Conservation (phyloP, 208 protist species). For the Trypanosomatidae sp. region DNA sequence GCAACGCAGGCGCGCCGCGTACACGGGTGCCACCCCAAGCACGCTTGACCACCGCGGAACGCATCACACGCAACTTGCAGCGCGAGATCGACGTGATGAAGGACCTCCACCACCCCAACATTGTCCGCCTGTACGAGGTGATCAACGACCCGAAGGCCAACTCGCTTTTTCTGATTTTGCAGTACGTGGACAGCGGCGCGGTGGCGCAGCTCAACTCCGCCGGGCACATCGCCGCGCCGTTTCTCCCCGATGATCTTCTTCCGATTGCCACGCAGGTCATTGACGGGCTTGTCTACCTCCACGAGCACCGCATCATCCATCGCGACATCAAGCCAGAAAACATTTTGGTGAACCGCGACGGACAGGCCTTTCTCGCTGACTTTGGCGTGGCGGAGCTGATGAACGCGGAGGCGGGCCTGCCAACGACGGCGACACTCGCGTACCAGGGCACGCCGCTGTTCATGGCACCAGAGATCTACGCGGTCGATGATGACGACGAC, state of each 20-base stretch:
- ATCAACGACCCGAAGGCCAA: conserved; percentile 94
- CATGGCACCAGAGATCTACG: conserved; percentile 77
- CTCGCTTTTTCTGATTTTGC: conserved; percentile 92
- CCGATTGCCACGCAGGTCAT: conserved; percentile 56
- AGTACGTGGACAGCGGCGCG: conserved; percentile 85
- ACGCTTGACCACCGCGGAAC: conserved; percentile 30
- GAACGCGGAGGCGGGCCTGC: conserved; percentile 36
- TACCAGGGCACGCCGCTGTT: conserved; percentile 79
- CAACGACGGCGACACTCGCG: conserved; percentile 45
- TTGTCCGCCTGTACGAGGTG: conserved; percentile 95
- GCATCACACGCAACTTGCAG: conserved; percentile 43
- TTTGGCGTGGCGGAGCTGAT: conserved; percentile 86
- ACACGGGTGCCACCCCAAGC: neutral
- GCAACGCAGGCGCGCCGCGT: neutral
- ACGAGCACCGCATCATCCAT: conserved; percentile 74
- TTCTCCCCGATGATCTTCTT: conserved; percentile 36
- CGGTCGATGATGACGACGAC: conserved; percentile 10
- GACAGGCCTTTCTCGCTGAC: conserved; percentile 73
- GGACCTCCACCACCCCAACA: conserved; percentile 94
- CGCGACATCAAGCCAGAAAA: conserved; percentile 91
- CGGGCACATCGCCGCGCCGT: conserved; percentile 39
- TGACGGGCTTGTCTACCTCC: conserved; percentile 64
- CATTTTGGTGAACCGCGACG: conserved; percentile 62
- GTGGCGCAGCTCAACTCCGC: conserved; percentile 40
- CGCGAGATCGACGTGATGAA: conserved; percentile 96